Evolutionary conservation across 2,329 filamentous ascomycete genomes (phyloP), one percentile per base, ranked within the genome.

Genomic region (Metarhizium guizhouense): DNA sequence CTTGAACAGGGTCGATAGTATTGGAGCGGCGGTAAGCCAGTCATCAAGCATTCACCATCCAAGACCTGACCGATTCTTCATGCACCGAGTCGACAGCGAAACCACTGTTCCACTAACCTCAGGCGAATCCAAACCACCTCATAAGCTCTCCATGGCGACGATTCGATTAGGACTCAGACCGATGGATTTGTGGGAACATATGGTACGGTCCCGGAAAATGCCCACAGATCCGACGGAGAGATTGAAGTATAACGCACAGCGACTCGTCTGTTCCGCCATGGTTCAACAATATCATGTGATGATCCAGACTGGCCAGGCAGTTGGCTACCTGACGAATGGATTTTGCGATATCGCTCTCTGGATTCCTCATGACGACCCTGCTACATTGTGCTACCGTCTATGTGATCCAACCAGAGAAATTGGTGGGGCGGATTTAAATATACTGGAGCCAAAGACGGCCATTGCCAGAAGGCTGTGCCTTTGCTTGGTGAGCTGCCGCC

Each of bases 271-370:
- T 32, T 57, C 52, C 20, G 49, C 52, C 7, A 11, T 57, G 34
- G 52, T 57, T 25, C 55, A 57, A 29, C 20, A 51, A 45, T 52
- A 52, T 20, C 55, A 57, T 48, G 55, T 54, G 2, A 57, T 54
- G 52, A 57, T 57, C 10, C 55, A 57, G 25, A 48, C 54, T 7
- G 55, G 55, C 8, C 32, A 54, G 3, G 48, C n/a, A 48, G 34
- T 14, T 16, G 4, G 54, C 52, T 54, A 51, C 34, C 2, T 57
- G 18, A 57, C 55, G 2, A 57, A 52, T n/a, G 52, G 55, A 6
- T 36, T 51, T 4, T 32, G 47, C 11, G 47, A 51, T 40, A 42
- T 50, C 0, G 5, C 5, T 2, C 42, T 45, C 4, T 29, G 48
- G 49, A 30, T 55, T 16, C 40, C 49, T n/a, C 2, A 14, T 1